Evolutionary conservation across 1,284 basidiomycete genomes (phyloP), one percentile per base, ranked within the genome.

Genomic region (Athelia sp.): DNA sequence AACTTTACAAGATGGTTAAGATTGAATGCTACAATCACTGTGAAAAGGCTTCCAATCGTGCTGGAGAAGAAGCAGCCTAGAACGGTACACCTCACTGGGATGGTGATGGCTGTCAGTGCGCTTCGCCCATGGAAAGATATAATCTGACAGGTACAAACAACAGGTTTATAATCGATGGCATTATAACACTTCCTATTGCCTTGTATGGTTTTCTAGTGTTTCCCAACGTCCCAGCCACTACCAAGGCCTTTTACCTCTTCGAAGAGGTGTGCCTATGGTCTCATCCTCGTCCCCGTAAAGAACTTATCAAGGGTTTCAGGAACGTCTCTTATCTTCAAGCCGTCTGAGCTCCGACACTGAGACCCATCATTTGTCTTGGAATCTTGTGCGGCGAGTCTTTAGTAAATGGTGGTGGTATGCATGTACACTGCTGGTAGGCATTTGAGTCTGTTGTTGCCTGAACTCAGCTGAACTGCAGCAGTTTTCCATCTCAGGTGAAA

Each of bases 151-250:
- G 13, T 13, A 29, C 26, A 13, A 6, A 29, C 13, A 13, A 48
- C 53, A 83, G 79, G 18, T 84, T 87, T 61, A 81, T 89, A 52
- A 79, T 89, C 34, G 85, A 89, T 58, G 85, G 85, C 2, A 65
- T 84, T 15, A 86, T 89, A 47, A 87, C 86, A 1, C 62, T 89
- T 6, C 83, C 84, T 0, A 82, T 87, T 50, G 83, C 87, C 0
- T 56, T 87, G 3, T 87, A 89, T 58, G 87, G 87, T 0, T 87
- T 85, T 56, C 56, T 84, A 21, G 69, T 86, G 19, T 89, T 90
- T 58, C 88, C 87, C 10, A 82, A 88, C 58, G 74, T 83, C 10
- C 87, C 86, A 0, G 69, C 74, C 3, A 82, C 78, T 3, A 87
- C 84, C 0, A 77, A 70, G 26, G 82, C 79, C 0, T 84, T 81